Evolutionary conservation across 2,329 filamentous ascomycete genomes (phyloP), one percentile per base, ranked within the genome.

Genomic region (Berkeleyomyces rouxiae): DNA sequence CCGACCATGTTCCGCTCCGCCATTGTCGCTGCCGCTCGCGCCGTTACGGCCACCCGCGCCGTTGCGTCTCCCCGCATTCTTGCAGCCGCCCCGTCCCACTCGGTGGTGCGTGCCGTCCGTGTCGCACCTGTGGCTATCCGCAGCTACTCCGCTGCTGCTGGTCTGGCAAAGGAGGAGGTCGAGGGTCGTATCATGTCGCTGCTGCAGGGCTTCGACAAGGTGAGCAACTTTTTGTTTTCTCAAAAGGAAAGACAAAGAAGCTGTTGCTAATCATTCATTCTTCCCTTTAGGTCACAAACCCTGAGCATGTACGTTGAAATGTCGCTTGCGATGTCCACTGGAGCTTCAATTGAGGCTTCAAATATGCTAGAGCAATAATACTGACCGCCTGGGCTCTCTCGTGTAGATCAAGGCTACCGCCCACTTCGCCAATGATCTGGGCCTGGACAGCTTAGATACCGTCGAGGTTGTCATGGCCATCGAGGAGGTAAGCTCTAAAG

Each of bases 401-500:
- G 31, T 53, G 62, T 66, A 97, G 92, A 89, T 99, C 74, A 89
- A 85, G 71, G 77, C 83, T 67, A 80, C 79, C 61, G 86, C 92
- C 65, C 91, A 97, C 82, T 99, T 99, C 78, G 82, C 90, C 73
- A 97, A 96, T 75, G 92, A 99, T 77, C 87, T 99, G 67, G 93
- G 91, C 68, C 81, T 99, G 71, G 93, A 99, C 80, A 95, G 88
- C 78, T 83, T 99, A 75, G 93, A 99, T 76, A 96, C 93, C 67
- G 93, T 99, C 67, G 93, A 99, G 82, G 93, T 99, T 68, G 93
- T 99, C 70, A 99, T 99, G 93, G 93, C 93, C 68, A 97, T 99
- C 77, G 93, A 99, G 83, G 93, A 99, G 85, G 87, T 90, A 53
- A 33, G 36, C 23, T 43, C 33, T 23, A 6, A 36, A 23, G 23